phyloP scores from a whole-genome alignment of 208 protist genomes.

The Leishmania arabica region DNA sequence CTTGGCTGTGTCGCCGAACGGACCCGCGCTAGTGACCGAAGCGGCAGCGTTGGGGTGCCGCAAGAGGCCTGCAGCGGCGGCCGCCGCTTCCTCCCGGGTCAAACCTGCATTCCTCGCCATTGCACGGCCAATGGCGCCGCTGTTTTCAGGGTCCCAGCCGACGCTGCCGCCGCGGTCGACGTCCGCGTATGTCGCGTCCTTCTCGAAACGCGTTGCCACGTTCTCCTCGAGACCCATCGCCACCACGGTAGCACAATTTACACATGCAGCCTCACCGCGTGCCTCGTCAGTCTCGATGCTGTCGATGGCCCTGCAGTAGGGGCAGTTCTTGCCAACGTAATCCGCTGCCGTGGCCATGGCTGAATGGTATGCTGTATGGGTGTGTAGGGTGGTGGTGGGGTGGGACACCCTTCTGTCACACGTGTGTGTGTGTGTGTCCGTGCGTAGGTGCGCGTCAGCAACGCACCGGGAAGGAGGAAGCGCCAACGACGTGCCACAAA shows the following conservation, averaged over 20 bases:
- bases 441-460: background rate
- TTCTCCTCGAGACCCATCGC: constrained; percentile 85
- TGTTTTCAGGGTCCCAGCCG: constrained; percentile 7
- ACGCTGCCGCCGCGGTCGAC: constrained; percentile 51
- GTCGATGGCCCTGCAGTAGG: constrained; percentile 74
- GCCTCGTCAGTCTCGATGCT: constrained; percentile 74
- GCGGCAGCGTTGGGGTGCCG: constrained; percentile 1
- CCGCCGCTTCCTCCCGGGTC: constrained; percentile 36
- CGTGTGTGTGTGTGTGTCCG: background rate
- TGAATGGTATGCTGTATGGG: background rate
- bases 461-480: too few relatives aligned
- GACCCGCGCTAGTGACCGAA: background rate
- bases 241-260: constrained; percentile 71
- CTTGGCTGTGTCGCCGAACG: constrained; percentile 22
- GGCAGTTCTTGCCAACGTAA: constrained; percentile 76
- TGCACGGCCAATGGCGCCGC: constrained; percentile 14
- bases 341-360: constrained; percentile 67
- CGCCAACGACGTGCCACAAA: background rate
- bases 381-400: background rate
- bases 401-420: background rate
- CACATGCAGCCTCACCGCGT: constrained; percentile 81
- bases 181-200: constrained; percentile 73
- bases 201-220: constrained; percentile 59
- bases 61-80: constrained; percentile 38
- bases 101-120: constrained; percentile 21